phyloP scores from a whole-genome alignment of 129 eudicot species.

The Helichrysum umbraculigerum region DNA sequence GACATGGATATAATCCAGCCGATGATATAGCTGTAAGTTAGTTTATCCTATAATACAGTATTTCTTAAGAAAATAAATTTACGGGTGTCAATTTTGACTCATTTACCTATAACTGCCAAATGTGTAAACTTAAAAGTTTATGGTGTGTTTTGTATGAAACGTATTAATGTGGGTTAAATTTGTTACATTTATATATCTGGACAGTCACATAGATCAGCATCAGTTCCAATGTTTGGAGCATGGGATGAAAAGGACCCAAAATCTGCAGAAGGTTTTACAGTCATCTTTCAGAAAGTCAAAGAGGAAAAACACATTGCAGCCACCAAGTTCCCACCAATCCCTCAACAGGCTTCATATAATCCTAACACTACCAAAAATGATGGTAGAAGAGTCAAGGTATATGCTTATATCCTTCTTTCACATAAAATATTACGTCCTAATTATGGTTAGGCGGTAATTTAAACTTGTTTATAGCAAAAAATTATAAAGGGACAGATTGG shows the following conservation, averaged over 20 bases:
- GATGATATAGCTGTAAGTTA: conserved; percentile 56
- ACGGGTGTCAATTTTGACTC: background rate
- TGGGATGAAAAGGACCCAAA: conserved; percentile 72
- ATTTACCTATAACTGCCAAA: background rate
- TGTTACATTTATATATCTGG: background rate
- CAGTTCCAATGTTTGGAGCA: conserved; percentile 84
- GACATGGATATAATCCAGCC: conserved; percentile 39
- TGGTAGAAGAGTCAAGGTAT: conserved; percentile 43
- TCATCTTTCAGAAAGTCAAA: conserved; percentile 70
- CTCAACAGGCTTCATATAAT: conserved; percentile 32
- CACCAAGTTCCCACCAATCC: conserved; percentile 55
- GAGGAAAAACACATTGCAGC: conserved; percentile 77
- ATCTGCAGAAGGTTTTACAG: conserved; percentile 78
- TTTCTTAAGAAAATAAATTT: background rate
- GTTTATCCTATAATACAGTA: background rate
- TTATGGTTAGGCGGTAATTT: background rate
- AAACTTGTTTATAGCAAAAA: background rate
- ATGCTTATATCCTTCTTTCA: conserved; percentile 2
- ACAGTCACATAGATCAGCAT: conserved; percentile 68
- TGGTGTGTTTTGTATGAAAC: background rate
- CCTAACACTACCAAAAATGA: conserved; percentile 32
- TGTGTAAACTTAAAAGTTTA: background rate
- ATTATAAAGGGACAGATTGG: background rate
- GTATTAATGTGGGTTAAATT: background rate
- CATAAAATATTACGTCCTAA: background rate